Conservation (phyloP, 169 alveolate species). For the Theileria annulata region DNA sequence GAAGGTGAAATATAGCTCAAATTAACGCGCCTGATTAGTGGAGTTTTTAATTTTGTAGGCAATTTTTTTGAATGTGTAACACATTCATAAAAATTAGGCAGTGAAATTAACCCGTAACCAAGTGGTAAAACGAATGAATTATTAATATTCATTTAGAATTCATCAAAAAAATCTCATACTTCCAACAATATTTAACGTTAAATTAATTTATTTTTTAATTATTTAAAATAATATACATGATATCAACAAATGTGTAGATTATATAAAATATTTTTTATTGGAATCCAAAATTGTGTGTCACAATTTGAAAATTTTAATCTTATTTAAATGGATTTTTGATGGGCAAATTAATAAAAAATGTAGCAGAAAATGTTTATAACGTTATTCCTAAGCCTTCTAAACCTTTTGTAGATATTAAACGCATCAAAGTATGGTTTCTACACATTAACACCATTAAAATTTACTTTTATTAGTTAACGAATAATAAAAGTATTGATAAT, state of each 20-base stretch:
- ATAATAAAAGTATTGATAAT: neutral
- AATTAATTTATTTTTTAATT: too few relatives aligned
- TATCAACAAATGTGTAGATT: too few relatives aligned
- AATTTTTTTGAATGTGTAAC: neutral
- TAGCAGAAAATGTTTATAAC: neutral
- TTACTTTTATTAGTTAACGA: neutral
- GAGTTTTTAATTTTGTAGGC: too few relatives aligned
- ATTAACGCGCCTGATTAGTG: too few relatives aligned
- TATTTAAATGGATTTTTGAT: constrained; percentile 1
- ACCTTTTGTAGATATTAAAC: constrained; percentile 58
- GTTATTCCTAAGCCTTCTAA: constrained; percentile 27
- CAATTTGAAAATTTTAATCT: neutral
- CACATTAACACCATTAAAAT: neutral
- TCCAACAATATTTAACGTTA: too few relatives aligned
- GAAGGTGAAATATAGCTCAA: too few relatives aligned
- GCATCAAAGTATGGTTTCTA: constrained; percentile 38
- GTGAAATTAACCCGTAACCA: neutral
- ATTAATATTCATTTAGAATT: constrained; percentile 2
- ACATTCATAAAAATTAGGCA: neutral
- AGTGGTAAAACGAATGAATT: neutral
- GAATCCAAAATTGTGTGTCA: too few relatives aligned
- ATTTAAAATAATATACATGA: too few relatives aligned
- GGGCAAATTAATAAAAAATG: constrained; percentile 29
- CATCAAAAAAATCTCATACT: neutral
- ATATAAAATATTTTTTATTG: too few relatives aligned